Conservation (phyloP, 169 alveolate species). For the Cryptosporidium canis region DNA sequence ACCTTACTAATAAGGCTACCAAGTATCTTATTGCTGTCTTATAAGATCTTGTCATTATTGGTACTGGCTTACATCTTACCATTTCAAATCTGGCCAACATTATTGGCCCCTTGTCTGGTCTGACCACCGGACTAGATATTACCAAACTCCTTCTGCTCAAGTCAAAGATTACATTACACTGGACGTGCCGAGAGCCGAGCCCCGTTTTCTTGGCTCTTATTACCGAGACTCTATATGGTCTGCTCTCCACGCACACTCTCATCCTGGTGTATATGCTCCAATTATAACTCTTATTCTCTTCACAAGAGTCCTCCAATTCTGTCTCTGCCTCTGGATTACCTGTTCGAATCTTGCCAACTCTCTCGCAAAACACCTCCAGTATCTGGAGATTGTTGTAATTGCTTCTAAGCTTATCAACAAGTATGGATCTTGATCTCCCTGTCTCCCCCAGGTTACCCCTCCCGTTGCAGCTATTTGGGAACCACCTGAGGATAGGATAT, state of each 20-base stretch:
- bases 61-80: conserved; percentile 57
- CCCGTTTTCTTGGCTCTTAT: conserved; percentile 10
- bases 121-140: neutral
- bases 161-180: conserved; percentile 7
- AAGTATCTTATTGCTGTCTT: conserved; percentile 18
- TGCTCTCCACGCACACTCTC: neutral
- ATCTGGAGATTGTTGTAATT: conserved; percentile 25
- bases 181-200: neutral
- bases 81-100: neutral
- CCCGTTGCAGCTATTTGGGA: conserved; percentile 7
- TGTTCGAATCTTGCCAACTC: neutral
- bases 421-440: neutral
- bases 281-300: neutral
- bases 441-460: neutral
- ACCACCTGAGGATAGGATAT: conserved; percentile 66
- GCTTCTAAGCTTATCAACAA: conserved; percentile 31
- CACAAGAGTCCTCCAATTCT: neutral
- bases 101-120: neutral
- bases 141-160: neutral
- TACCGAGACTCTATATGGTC: conserved; percentile 1
- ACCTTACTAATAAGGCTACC: conserved; percentile 45
- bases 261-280: neutral
- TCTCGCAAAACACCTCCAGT: neutral
- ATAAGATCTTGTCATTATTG: conserved; percentile 25
- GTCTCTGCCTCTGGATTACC: neutral